Conservation (phyloP, 192 early-diverging fungal species). For the Coemansia reversa region DNA sequence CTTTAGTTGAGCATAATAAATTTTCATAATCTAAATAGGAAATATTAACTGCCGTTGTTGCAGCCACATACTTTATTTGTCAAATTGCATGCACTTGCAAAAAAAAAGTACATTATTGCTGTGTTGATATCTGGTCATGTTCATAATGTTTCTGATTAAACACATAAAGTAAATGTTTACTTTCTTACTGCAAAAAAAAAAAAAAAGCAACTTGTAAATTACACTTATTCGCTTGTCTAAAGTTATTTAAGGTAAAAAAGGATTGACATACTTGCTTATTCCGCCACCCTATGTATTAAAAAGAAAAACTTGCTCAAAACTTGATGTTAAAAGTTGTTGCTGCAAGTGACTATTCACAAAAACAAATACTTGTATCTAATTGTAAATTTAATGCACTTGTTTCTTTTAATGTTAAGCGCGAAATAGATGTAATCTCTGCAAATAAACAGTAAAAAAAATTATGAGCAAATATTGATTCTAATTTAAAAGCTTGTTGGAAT, state of each 20-base stretch:
- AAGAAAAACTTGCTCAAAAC: neutral
- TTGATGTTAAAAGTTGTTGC: neutral
- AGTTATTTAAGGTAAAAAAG: neutral
- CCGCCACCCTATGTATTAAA: neutral
- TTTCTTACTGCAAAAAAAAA: neutral
- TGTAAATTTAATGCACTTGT: neutral
- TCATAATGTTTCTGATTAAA: neutral
- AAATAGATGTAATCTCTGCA: neutral
- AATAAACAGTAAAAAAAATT: neutral
- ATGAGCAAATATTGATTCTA: neutral
- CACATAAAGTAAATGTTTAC: neutral
- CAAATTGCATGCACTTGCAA: neutral
- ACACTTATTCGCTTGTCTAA: neutral
- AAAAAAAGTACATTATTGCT: neutral
- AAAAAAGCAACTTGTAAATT: neutral
- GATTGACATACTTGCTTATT: neutral
- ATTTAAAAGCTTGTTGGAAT: neutral
- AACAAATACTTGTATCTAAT: neutral
- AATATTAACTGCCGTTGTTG: slow-evolving; percentile 32
- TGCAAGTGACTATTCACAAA: neutral
- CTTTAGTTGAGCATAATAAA: slow-evolving; percentile 7
- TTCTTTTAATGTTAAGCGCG: neutral
- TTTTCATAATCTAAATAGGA: slow-evolving; percentile 28
- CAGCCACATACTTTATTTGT: neutral
- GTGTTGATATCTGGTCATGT: neutral